phyloP scores from a whole-genome alignment of 2,329 filamentous ascomycete genomes.

The Cytospora paraplurivora region DNA sequence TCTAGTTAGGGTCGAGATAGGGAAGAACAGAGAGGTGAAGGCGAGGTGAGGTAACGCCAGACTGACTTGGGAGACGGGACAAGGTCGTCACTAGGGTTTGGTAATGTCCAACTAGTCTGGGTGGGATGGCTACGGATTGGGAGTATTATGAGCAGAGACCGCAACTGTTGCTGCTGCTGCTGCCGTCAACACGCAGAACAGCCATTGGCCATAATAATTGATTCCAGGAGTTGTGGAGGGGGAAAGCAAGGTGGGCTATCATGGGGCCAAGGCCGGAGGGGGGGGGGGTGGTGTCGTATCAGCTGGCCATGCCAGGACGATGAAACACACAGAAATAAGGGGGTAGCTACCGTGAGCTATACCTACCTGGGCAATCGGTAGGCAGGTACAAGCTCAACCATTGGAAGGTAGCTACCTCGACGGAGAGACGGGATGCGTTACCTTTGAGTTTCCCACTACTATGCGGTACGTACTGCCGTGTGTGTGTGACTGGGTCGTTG shows the following conservation, averaged over 20 bases:
- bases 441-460: no score
- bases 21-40: neutral
- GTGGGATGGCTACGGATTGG: neutral
- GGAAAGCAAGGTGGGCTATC: constrained; percentile 7
- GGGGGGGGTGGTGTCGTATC: constrained; percentile 11
- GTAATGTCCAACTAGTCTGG: neutral
- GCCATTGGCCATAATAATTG: constrained; percentile 19
- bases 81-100: neutral
- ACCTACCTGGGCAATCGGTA: no score
- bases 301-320: constrained; percentile 21
- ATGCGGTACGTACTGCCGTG: no score
- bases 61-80: no score
- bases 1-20: constrained; percentile 8
- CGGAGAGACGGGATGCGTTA: no score
- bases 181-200: neutral
- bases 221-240: constrained; percentile 20
- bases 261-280: constrained; percentile 21
- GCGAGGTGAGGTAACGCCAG: constrained; percentile 11
- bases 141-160: neutral
- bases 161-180: neutral
- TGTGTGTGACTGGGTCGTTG: neutral
- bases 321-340: constrained; percentile 24
- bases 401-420: neutral
- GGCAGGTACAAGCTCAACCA: neutral
- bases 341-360: constrained; percentile 3